These are phyloP conservation scores for Talaromyces proteolyticus DNA, from an alignment of 495 filamentous ascomycete species.

Conservation along the genomic window DNA sequence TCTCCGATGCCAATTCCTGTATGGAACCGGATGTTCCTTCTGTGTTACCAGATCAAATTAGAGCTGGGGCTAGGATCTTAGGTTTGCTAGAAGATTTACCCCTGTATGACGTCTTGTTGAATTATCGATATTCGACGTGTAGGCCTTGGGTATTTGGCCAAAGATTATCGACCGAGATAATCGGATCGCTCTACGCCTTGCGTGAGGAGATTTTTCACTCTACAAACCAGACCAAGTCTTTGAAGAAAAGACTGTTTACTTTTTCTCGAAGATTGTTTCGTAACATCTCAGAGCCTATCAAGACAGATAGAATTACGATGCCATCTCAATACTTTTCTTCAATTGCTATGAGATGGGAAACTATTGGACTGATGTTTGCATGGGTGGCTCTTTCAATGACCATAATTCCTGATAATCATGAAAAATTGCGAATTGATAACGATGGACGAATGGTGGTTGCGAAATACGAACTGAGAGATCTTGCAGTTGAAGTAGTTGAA, in stretches of 20 bases:
- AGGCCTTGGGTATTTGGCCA: slow-evolving; percentile 1
- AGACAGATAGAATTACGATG: neutral
- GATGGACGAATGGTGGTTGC: neutral
- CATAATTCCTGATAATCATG: slow-evolving; percentile 3
- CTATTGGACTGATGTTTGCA: slow-evolving; percentile 7
- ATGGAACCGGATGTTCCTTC: neutral
- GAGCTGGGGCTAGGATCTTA: slow-evolving; percentile 3
- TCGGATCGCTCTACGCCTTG: neutral
- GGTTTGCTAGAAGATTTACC: neutral
- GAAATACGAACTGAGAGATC: neutral
- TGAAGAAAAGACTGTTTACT: neutral
- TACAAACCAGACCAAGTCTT: neutral
- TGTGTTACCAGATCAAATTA: slow-evolving; percentile 2
- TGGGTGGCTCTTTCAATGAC: neutral
- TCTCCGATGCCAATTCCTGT: neutral
- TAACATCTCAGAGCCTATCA: slow-evolving; percentile 1
- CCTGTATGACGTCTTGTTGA: slow-evolving; percentile 1
- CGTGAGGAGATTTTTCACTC: neutral
- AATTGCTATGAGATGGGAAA: slow-evolving; percentile 5
- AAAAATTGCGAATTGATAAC: neutral
- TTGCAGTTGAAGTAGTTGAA: slow-evolving; percentile 1
- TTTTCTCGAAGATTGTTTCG: slow-evolving; percentile 3
- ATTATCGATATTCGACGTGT: neutral
- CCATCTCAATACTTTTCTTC: slow-evolving; percentile 1
- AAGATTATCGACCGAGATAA: neutral